Percentiles rank a stretch among this genome's conserved stretches.
Evolutionary conservation across 75 land plant genomes (phyloP).

Genomic region (Cryptomeria japonica): DNA sequence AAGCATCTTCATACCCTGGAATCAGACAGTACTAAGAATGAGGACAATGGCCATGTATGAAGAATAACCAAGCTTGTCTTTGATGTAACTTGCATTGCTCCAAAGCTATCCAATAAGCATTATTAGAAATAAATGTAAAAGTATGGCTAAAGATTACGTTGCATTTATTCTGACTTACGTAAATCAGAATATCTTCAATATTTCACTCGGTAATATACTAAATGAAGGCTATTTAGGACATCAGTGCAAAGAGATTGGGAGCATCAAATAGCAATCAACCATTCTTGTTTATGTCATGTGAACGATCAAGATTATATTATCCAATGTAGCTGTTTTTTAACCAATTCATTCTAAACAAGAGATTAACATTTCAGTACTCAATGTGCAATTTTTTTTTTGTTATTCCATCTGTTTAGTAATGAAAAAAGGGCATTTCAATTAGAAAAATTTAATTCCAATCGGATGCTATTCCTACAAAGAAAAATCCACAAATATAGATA

Average conservation of each 20-base stretch:
- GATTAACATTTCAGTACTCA: neutral
- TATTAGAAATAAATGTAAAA: neutral
- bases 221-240: neutral
- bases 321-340: neutral
- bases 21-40: slow-evolving; percentile 1
- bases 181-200: neutral
- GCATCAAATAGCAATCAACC: neutral
- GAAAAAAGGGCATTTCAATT: neutral
- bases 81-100: neutral
- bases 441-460: neutral
- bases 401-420: neutral
- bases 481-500: neutral
- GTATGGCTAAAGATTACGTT: neutral
- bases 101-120: neutral
- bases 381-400: neutral
- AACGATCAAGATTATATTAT: neutral
- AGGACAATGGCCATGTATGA: neutral
- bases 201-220: neutral
- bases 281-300: neutral
- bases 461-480: neutral
- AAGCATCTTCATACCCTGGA: slow-evolving; percentile 92
- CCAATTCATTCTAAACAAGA: neutral
- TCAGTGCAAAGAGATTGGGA: neutral
- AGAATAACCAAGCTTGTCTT: neutral
- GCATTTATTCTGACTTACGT: neutral